A percentile compares a stretch with the other conserved stretches of the same genome.
phyloP scores from a whole-genome alignment of 495 filamentous ascomycete species.

The Pseudomonodictys pantanalensis region DNA sequence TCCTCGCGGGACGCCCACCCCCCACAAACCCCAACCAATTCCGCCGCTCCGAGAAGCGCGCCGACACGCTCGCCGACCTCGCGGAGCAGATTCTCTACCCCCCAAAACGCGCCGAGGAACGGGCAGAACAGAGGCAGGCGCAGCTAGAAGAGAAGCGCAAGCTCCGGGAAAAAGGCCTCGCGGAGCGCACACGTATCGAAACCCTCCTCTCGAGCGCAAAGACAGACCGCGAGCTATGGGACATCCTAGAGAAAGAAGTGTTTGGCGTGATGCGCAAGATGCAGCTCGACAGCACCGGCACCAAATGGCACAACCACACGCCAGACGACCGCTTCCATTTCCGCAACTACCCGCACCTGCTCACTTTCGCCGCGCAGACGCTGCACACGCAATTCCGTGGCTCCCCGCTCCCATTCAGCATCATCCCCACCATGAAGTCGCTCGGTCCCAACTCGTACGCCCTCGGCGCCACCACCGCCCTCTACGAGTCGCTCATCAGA shows the following conservation, averaged over 20 bases:
- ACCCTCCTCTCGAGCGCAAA: slow-evolving; percentile 48
- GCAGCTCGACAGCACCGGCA: slow-evolving; percentile 34
- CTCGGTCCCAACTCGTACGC: slow-evolving; percentile 68
- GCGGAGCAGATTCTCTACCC: slow-evolving; percentile 7
- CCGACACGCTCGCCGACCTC: not conserved
- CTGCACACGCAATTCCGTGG: slow-evolving; percentile 60
- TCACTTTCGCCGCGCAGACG: slow-evolving; percentile 61
- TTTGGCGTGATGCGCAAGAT: slow-evolving; percentile 32
- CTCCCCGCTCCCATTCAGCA: slow-evolving; percentile 58
- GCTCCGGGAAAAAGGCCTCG: not conserved
- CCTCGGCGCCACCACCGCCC: slow-evolving; percentile 65
- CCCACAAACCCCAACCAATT: not conserved
- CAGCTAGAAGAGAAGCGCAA: not conserved
- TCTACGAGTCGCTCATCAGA: slow-evolving; percentile 71
- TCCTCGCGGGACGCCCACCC: slow-evolving; percentile 1
- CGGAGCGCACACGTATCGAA: slow-evolving; percentile 43
- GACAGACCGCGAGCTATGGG: slow-evolving; percentile 70
- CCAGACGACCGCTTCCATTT: slow-evolving; percentile 54
- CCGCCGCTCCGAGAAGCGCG: not conserved
- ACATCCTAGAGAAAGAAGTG: slow-evolving; percentile 65
- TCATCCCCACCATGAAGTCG: slow-evolving; percentile 68
- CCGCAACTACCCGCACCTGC: slow-evolving; percentile 63
- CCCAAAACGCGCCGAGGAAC: not conserved
- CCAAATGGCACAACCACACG: slow-evolving; percentile 28
- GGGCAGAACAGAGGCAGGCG: not conserved